Conservation (phyloP, 306 rosid genomes). For the Gynostemma pentaphyllum region DNA sequence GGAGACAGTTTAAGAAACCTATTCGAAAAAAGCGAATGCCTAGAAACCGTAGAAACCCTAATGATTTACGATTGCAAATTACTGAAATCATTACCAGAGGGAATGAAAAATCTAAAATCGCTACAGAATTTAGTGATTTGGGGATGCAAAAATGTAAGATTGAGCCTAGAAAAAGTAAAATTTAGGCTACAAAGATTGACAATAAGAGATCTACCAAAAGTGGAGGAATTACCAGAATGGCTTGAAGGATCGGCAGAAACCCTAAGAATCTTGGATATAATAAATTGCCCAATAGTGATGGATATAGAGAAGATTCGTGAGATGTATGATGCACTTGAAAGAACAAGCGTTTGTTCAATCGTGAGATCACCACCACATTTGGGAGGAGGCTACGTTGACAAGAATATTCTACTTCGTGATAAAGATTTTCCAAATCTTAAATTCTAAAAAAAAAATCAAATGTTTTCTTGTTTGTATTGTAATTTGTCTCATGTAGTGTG, state of each 20-base stretch:
- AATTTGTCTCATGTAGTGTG: too few species aligned
- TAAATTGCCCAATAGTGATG: neutral
- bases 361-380: too few species aligned
- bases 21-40: neutral
- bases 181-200: neutral
- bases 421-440: too few species aligned
- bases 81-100: neutral
- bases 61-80: neutral
- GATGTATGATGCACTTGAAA: neutral
- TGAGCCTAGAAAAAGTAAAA: neutral
- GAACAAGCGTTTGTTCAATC: neutral
- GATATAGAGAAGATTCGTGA: neutral
- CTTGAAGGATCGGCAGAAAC: neutral
- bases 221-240: neutral
- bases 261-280: neutral
- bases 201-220: neutral
- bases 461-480: too few species aligned
- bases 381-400: too few species aligned
- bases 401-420: too few species aligned
- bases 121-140: neutral
- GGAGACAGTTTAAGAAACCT: neutral
- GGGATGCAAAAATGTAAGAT: neutral
- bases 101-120: neutral
- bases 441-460: too few species aligned
- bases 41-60: neutral